phyloP scores from a whole-genome alignment of 2,329 filamentous ascomycete genomes.

The Paracoccidioides lutzii region DNA sequence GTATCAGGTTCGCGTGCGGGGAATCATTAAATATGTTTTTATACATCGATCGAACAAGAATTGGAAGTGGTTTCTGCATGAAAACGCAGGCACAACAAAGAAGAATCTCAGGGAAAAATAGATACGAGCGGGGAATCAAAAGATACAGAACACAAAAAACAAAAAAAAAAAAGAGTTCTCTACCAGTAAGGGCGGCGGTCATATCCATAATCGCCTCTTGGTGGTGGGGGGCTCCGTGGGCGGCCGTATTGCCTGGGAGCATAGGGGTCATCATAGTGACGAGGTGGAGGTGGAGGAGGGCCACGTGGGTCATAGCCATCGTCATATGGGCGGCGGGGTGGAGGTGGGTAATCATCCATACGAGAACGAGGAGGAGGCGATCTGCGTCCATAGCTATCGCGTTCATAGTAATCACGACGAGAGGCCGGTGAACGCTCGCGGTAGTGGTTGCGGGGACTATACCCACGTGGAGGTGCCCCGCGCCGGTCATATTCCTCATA shows the following conservation, averaged over 20 bases:
- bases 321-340: conserved; percentile 44
- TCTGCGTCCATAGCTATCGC: conserved; percentile 62
- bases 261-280: conserved; percentile 48
- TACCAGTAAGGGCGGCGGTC: conserved; percentile 36
- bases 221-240: conserved; percentile 27
- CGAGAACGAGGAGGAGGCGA: conserved; percentile 54
- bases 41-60: conserved; percentile 2
- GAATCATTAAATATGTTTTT: conserved; percentile 3
- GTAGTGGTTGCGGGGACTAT: conserved; percentile 75
- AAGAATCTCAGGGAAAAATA: conserved; percentile 1
- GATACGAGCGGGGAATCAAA: conserved; percentile 3
- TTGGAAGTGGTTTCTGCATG: background rate
- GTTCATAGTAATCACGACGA: conserved; percentile 75
- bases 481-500: conserved; percentile 75
- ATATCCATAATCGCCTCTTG: conserved; percentile 30
- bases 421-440: conserved; percentile 71
- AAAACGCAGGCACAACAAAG: background rate
- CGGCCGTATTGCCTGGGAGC: conserved; percentile 41
- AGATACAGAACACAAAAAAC: conserved; percentile 5
- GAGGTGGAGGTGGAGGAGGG: conserved; percentile 38
- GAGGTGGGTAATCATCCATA: conserved; percentile 59
- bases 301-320: conserved; percentile 45
- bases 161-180: conserved; percentile 12
- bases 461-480: conserved; percentile 63
- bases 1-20: conserved; percentile 8